phyloP scores from a whole-genome alignment of 2,329 filamentous ascomycete genomes.

The Cordyceps fumosorosea region DNA sequence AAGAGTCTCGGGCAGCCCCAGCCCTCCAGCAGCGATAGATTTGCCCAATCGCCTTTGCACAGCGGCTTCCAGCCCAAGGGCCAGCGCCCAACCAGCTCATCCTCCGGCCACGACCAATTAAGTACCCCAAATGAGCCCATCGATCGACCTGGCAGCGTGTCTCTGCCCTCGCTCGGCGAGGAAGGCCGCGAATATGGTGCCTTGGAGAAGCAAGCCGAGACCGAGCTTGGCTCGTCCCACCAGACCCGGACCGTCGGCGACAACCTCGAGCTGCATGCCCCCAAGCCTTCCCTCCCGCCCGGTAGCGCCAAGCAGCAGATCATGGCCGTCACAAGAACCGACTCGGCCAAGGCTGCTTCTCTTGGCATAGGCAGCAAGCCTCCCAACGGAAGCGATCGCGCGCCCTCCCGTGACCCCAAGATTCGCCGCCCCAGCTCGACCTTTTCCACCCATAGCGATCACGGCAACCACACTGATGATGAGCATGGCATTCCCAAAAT shows the following conservation, averaged over 20 bases:
- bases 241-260: slow-evolving; percentile 73
- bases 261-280: slow-evolving; percentile 81
- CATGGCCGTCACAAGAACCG: slow-evolving; percentile 78
- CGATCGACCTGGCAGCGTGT: slow-evolving; percentile 67
- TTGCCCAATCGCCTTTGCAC: slow-evolving; percentile 80
- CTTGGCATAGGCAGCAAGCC: slow-evolving; percentile 74
- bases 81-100: slow-evolving; percentile 27
- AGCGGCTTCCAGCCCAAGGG: slow-evolving; percentile 52
- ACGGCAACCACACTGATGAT: slow-evolving; percentile 51
- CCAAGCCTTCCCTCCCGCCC: slow-evolving; percentile 76
- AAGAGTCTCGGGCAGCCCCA: slow-evolving; percentile 68
- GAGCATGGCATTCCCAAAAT: slow-evolving; percentile 90
- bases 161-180: slow-evolving; percentile 78
- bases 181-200: slow-evolving; percentile 84
- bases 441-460: slow-evolving; percentile 44
- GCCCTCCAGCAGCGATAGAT: slow-evolving; percentile 72
- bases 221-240: slow-evolving; percentile 46
- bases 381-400: slow-evolving; percentile 45
- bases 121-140: slow-evolving; percentile 35
- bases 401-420: slow-evolving; percentile 42
- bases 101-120: slow-evolving; percentile 28
- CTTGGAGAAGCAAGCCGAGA: slow-evolving; percentile 34
- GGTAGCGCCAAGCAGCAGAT: slow-evolving; percentile 79
- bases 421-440: slow-evolving; percentile 60
- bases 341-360: slow-evolving; percentile 80